Percentiles rank a stretch among this genome's conserved stretches.
Conservation (phyloP, 805 yeast species). For the Isabelozyma pseudorhagii region DNA sequence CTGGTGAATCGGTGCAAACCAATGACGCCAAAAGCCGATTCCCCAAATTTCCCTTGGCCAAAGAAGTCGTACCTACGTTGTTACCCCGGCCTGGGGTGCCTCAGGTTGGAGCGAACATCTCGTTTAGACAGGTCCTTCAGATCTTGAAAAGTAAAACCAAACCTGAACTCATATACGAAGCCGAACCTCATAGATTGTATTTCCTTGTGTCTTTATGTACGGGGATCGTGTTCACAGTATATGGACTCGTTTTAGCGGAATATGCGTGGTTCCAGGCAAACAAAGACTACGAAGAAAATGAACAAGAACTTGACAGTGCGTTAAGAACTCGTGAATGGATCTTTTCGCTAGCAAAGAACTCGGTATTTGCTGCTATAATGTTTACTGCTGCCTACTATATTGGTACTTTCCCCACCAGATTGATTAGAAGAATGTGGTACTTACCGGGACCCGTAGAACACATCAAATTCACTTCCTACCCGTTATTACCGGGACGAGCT, state of each 20-base stretch:
- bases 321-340: constrained; percentile 40
- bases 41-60: constrained; percentile 64
- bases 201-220: constrained; percentile 66
- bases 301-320: constrained; percentile 41
- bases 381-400: constrained; percentile 27
- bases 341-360: constrained; percentile 23
- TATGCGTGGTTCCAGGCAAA: constrained; percentile 51
- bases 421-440: constrained; percentile 74
- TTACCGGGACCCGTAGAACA: constrained; percentile 60
- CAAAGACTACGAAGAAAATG: constrained; percentile 52
- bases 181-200: constrained; percentile 78
- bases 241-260: constrained; percentile 60
- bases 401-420: constrained; percentile 57
- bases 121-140: constrained; percentile 61
- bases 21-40: constrained; percentile 55
- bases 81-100: constrained; percentile 80
- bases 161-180: constrained; percentile 77
- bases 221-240: constrained; percentile 66
- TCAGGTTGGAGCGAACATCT: constrained; percentile 53
- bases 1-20: constrained; percentile 46
- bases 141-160: constrained; percentile 50
- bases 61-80: constrained; percentile 61
- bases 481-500: constrained; percentile 69
- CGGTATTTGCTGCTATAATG: constrained; percentile 24
- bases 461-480: constrained; percentile 69